Conservation (phyloP, 192 early-diverging fungal genomes). For the Dispira parvispora region DNA sequence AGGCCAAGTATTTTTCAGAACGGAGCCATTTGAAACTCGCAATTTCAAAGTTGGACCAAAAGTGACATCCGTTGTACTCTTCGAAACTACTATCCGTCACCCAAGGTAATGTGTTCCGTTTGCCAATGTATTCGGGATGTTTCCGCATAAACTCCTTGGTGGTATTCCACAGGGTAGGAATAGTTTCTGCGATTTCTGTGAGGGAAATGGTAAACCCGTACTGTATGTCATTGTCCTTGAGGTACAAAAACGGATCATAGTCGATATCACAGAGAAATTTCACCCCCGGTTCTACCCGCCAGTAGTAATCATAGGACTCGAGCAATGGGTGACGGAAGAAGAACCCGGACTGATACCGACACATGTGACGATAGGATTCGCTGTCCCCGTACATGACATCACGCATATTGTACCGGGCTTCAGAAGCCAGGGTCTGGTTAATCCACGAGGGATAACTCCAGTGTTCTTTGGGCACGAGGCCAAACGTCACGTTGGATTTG, state of each 20-base stretch:
- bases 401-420: conserved; percentile 17
- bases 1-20: conserved; percentile 31
- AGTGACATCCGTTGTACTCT: conserved; percentile 53
- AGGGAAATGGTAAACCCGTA: conserved; percentile 57
- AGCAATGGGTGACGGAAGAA: conserved; percentile 45
- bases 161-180: conserved; percentile 44
- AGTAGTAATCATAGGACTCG: conserved; percentile 46
- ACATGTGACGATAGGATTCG: conserved; percentile 58
- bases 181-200: conserved; percentile 36
- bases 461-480: conserved; percentile 36
- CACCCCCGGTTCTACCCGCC: conserved; percentile 59
- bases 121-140: conserved; percentile 20
- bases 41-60: conserved; percentile 70
- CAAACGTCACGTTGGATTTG: conserved; percentile 14
- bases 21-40: conserved; percentile 37
- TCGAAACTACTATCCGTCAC: conserved; percentile 29
- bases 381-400: conserved; percentile 45
- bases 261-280: conserved; percentile 53
- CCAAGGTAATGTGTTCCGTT: conserved; percentile 24
- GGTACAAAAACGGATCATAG: conserved; percentile 53
- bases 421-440: conserved; percentile 27
- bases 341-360: conserved; percentile 45
- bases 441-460: conserved; percentile 59
- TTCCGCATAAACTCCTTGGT: conserved; percentile 29
- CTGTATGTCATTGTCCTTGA: conserved; percentile 45